Conservation (phyloP, 108 stramenopile genomes). For the Nannochloropsis gaditana region DNA sequence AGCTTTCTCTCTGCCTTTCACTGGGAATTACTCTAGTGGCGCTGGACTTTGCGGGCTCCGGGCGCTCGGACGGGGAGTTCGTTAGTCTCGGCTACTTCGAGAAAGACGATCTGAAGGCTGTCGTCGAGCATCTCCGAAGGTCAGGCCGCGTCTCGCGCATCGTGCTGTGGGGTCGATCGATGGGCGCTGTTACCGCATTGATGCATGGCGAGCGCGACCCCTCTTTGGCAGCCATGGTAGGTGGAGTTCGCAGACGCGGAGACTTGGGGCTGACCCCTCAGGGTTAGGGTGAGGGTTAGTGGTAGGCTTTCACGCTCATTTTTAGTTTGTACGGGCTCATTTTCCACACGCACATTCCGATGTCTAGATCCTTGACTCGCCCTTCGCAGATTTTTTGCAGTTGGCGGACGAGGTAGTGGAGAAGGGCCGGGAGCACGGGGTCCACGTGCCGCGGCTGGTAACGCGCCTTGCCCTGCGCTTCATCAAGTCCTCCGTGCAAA, state of each 20-base stretch:
- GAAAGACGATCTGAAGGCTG: slow-evolving; percentile 78
- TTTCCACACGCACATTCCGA: too few relatives aligned
- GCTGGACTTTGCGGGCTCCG: slow-evolving; percentile 97
- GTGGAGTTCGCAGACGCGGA: background rate
- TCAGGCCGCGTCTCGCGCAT: slow-evolving; percentile 83
- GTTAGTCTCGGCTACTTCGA: slow-evolving; percentile 94
- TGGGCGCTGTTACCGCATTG: slow-evolving; percentile 98
- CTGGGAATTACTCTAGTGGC: slow-evolving; percentile 85
- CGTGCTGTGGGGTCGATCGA: slow-evolving; percentile 94
- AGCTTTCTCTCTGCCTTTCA: slow-evolving; percentile 73
- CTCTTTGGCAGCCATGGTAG: slow-evolving; percentile 58
- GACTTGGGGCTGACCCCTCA: too few relatives aligned
- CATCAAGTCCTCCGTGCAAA: slow-evolving; percentile 73
- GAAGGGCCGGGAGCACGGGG: slow-evolving; percentile 74
- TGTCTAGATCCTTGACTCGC: slow-evolving; percentile 78
- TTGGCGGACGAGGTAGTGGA: slow-evolving; percentile 95
- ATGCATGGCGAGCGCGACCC: slow-evolving; percentile 96
- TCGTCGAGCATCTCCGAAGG: slow-evolving; percentile 68
- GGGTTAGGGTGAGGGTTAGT: too few relatives aligned
- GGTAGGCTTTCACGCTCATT: too few relatives aligned
- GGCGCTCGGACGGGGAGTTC: slow-evolving; percentile 88
- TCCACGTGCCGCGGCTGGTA: slow-evolving; percentile 68
- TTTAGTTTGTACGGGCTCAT: too few relatives aligned
- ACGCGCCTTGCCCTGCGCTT: slow-evolving; percentile 69
- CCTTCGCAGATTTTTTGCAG: slow-evolving; percentile 84